Percentiles rank a stretch among this genome's conserved stretches.
Evolutionary conservation across 73 alveolate species (phyloP).

Genomic region (Symbiodinium pilosum): DNA sequence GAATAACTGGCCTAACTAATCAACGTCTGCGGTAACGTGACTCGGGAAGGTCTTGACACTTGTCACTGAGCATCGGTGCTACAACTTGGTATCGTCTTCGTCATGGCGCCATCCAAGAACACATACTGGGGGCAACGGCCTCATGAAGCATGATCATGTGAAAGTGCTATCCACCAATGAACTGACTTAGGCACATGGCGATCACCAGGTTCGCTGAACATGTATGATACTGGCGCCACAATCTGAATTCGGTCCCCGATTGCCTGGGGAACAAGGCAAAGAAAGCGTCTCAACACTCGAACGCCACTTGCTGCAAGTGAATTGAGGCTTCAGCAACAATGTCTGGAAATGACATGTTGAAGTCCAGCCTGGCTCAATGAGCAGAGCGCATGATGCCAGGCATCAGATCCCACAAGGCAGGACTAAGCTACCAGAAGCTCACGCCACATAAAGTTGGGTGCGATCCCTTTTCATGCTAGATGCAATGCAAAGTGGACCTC

Average conservation of each 20-base stretch:
- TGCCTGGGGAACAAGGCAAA: not conserved
- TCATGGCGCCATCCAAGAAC: slow-evolving; percentile 85
- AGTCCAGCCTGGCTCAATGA: slow-evolving; percentile 49
- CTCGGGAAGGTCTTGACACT: no score
- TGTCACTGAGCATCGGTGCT: not conserved
- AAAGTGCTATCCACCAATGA: not conserved
- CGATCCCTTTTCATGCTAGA: no score
- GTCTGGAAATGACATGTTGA: slow-evolving; percentile 89
- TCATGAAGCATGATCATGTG: not conserved
- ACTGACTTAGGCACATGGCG: not conserved
- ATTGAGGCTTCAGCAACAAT: not conserved
- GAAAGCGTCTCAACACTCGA: not conserved
- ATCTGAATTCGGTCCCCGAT: slow-evolving; percentile 71
- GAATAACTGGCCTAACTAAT: no score
- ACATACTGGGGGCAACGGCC: slow-evolving; percentile 88
- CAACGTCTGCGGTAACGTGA: no score
- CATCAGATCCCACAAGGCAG: no score
- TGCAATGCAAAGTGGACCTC: no score
- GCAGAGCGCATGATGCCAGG: no score
- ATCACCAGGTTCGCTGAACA: slow-evolving; percentile 86
- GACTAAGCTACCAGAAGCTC: no score
- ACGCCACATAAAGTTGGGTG: no score
- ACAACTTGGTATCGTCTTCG: slow-evolving; percentile 69
- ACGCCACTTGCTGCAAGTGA: not conserved
- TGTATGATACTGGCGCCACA: slow-evolving; percentile 88